Evolutionary conservation across 306 rosid genomes (phyloP), one percentile per base, ranked within the genome.

Genomic region (Quercus bicolor): DNA sequence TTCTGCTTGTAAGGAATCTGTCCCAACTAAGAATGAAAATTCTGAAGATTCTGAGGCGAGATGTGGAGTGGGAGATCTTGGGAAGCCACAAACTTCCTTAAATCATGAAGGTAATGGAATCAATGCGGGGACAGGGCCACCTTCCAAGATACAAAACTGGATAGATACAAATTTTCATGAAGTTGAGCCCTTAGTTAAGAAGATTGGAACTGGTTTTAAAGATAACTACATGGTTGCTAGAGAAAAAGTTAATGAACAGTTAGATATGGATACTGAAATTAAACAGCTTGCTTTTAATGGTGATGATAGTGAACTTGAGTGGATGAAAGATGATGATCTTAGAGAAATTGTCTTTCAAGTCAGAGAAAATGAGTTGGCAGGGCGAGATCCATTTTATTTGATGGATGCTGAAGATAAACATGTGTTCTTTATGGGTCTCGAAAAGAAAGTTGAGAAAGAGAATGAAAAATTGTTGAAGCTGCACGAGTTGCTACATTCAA

Each of bases 401-500:
- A 87, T 92, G 85, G 85, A 81, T 56, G 84, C 73, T 48, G 88
- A 91, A 82, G 98, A 91, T 79, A 95, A 92, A 80, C 77, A 70
- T 18, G 75, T 88, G 77, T 92, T 95, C 83, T 91, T 95, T 76
- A 72, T 83, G 73, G 98, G 98, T 80, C 98, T 95, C 53, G 97
- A 91, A 85, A 81, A 87, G 84, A 84, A 91, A 70, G 92, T 92
- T 59, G 92, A 87, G 79, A 84, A 79, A 83, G 97, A 92, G 89
- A 95, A 90, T 78, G 84, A 79, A 66, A 90, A 90, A 53, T 92
- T 95, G 77, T 85, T 86, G 13, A 55, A 85, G 78, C 76, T 95
- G 76, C 98, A 95, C 56, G 96, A 87, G 61, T 92, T 89, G 89
- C 94, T 95, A 72, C 98, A 95, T 83, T 86, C 94, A 45, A 92